Evolutionary conservation across 768 basidiomycete genomes (phyloP).

Genomic region (Calocera cornea): DNA sequence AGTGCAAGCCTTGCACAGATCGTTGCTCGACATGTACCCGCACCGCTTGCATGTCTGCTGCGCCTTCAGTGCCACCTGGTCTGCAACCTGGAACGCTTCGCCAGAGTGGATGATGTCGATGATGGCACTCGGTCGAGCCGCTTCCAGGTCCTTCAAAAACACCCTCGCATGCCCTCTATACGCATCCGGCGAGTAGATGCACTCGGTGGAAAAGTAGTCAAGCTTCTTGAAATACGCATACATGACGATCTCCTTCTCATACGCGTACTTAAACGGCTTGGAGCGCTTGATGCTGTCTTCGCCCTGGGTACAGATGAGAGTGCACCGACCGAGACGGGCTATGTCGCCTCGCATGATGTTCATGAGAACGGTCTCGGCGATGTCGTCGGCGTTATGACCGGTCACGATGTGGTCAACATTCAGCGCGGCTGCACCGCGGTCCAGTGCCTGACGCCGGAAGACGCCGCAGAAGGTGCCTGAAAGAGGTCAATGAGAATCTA

Average conservation of each 20-base stretch:
- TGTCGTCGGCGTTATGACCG: slow-evolving; percentile 98
- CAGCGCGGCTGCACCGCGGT: slow-evolving; percentile 79
- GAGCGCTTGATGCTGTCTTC: slow-evolving; percentile 93
- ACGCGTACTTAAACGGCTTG: slow-evolving; percentile 99
- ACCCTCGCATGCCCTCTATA: slow-evolving; percentile 92
- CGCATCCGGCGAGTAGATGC: slow-evolving; percentile 97
- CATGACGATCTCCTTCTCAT: slow-evolving; percentile 99
- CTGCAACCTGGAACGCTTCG: slow-evolving; percentile 75
- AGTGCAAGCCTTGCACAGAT: slow-evolving; percentile 91
- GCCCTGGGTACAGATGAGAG: slow-evolving; percentile 85
- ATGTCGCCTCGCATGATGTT: slow-evolving; percentile 99
- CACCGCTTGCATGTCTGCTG: slow-evolving; percentile 87
- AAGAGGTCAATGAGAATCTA: neutral
- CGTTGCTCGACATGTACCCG: slow-evolving; percentile 91
- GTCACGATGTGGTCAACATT: slow-evolving; percentile 95
- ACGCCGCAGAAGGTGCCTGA: slow-evolving; percentile 88
- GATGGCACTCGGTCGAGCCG: slow-evolving; percentile 83
- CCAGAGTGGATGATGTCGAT: slow-evolving; percentile 97
- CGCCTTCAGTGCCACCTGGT: slow-evolving; percentile 71
- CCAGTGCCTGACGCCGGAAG: slow-evolving; percentile 89
- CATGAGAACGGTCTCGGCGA: slow-evolving; percentile 97
- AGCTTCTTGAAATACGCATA: slow-evolving; percentile 99
- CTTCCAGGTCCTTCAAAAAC: slow-evolving; percentile 92
- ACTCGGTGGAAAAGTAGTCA: slow-evolving; percentile 98
- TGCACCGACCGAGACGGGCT: slow-evolving; percentile 84